A percentile compares a stretch with the other conserved stretches of the same genome.
phyloP scores from a whole-genome alignment of 1,284 basidiomycete genomes.

The Cystobasidiaceae sp. region DNA sequence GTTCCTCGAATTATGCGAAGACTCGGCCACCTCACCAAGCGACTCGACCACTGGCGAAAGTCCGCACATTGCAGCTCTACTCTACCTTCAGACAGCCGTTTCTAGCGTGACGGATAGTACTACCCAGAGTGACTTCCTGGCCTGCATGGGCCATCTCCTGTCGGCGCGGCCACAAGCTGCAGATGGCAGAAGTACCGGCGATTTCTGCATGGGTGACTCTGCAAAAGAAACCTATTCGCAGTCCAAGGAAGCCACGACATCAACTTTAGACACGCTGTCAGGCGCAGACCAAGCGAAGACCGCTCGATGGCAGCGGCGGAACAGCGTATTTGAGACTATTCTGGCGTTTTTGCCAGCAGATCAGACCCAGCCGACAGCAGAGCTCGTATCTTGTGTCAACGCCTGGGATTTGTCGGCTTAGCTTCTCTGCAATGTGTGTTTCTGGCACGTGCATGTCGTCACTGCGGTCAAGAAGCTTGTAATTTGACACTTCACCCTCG shows the following conservation, averaged over 20 bases:
- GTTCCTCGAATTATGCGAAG: slow-evolving; percentile 39
- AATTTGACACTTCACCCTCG: no score
- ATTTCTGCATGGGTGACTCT: no score
- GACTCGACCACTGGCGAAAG: neutral
- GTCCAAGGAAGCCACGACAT: neutral
- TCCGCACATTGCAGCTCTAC: slow-evolving; percentile 43
- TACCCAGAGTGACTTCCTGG: slow-evolving; percentile 44
- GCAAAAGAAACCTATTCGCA: neutral
- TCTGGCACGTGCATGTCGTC: no score
- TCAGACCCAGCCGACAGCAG: slow-evolving; percentile 42
- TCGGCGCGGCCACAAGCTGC: slow-evolving; percentile 28
- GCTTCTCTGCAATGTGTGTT: no score
- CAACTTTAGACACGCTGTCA: neutral
- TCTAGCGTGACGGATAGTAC: slow-evolving; percentile 45
- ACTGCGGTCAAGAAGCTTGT: no score
- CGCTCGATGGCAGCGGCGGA: slow-evolving; percentile 38
- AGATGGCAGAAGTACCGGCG: no score
- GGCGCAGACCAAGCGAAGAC: neutral
- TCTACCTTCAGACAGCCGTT: slow-evolving; percentile 47
- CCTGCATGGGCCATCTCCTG: slow-evolving; percentile 45
- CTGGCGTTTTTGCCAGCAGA: slow-evolving; percentile 43
- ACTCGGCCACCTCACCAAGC: neutral
- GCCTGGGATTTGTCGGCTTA: no score
- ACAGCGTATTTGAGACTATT: slow-evolving; percentile 42
- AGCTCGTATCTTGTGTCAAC: slow-evolving; percentile 35